Base-by-base conservation (phyloP, 768 basidiomycete genomes). In the Mycena olivaceomarginata region DNA sequence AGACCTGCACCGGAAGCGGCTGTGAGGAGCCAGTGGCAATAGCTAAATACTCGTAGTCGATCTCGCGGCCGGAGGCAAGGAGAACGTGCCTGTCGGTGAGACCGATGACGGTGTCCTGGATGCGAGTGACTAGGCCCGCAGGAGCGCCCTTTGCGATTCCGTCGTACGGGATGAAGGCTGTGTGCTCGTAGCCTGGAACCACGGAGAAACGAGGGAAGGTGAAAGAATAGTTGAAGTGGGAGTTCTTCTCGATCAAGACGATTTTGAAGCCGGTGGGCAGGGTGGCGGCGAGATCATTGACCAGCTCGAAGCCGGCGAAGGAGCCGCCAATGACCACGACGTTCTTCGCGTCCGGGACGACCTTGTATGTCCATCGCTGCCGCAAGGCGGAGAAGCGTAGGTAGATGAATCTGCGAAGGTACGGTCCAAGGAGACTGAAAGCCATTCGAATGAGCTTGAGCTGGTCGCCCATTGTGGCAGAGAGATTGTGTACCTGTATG, bases 291-390 rank as follows among this genome's bases (percentile, higher is more conserved):
- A 65, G 43, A 15, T 22, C 12, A n/a, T 65, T 65, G 41, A 45
- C 63, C 10, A 65, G 43, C 18, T 45, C 63, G 5, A 65, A 11
- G 63, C 63, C 63, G 10, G 63, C 63, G 63, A 65, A 65, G 13
- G 63, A 65, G n/a, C 63, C 63, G 11, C 63, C 63, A 22, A 65
- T 1, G n/a, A 65, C 63, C 13, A 65, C 63, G 6, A 65, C 63
- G 16, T 65, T 65, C 25, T 65, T 65, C 13, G 63, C 63, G 41
- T 45, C 63, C 12, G 63, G 63, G 12, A 16, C 5, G 43, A 22
- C 7, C 18, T 65, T 46, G 43, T 65, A 65, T 45, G 63, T 65
- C 63, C 63, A 65, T 45, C 63, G 63, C n/a, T 65, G 63, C 43
- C 10, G 62, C 22, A 65, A n/a, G 8, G 60, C 60, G 8, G 60